Evolutionary conservation across 2,329 filamentous ascomycete species (phyloP).

Genomic region (Geosmithia flava): DNA sequence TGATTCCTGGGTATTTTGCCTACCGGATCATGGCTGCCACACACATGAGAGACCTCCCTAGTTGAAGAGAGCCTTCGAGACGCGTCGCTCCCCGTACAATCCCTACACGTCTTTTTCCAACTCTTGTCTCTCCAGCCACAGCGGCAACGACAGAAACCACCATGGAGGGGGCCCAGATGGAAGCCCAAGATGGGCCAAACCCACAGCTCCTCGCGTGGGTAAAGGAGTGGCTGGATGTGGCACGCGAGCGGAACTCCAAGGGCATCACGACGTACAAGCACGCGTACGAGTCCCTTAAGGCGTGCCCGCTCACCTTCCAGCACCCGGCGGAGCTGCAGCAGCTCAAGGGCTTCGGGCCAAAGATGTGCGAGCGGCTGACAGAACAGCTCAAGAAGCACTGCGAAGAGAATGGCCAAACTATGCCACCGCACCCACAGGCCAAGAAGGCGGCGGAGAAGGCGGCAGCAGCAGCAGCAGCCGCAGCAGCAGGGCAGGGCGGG

Average conservation of each 20-base stretch:
- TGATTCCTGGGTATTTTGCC: not conserved
- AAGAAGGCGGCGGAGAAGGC: constrained; percentile 21
- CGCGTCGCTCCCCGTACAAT: too few species aligned
- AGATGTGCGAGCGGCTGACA: constrained; percentile 57
- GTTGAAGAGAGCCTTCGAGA: not conserved
- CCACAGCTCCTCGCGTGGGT: constrained; percentile 62
- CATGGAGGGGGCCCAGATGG: not conserved
- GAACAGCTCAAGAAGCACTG: constrained; percentile 49
- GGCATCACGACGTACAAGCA: constrained; percentile 60
- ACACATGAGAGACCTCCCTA: not conserved
- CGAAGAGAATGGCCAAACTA: constrained; percentile 51
- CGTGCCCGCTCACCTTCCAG: constrained; percentile 56
- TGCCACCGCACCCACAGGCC: constrained; percentile 45
- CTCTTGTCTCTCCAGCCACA: not conserved
- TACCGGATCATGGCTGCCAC: not conserved
- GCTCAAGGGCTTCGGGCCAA: constrained; percentile 63
- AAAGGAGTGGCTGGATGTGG: constrained; percentile 64
- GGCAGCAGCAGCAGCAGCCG: not conserved
- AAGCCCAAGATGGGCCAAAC: constrained; percentile 36
- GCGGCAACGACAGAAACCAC: not conserved
- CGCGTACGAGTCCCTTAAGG: constrained; percentile 65
- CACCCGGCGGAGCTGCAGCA: constrained; percentile 64
- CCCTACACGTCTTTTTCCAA: too few species aligned
- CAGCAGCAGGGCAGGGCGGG: constrained; percentile 16
- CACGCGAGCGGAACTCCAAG: constrained; percentile 57